Evolutionary conservation across 2,329 filamentous ascomycete genomes (phyloP), one percentile per base, ranked within the genome.

Genomic region (Talaromyces amestolkiae): DNA sequence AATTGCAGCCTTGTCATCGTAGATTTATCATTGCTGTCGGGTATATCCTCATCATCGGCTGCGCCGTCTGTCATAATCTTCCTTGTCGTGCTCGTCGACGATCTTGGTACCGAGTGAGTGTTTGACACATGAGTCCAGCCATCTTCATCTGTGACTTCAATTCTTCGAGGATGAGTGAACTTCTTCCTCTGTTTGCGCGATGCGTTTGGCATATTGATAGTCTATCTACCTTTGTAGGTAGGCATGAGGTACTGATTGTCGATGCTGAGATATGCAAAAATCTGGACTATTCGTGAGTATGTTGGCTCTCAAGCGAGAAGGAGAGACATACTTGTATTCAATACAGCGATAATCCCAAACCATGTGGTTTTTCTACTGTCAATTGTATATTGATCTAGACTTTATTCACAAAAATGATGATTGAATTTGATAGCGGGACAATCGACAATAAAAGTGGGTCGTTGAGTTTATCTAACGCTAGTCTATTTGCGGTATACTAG

Each of bases 51-150:
- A 7, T 63, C 64, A 19, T 66, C 64, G 13, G 35, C 59, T 41
- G 64, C 53, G 13, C 64, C 64, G 13, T 66, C 64, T n/a, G 64
- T 66, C 64, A 19, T 58, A 3, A 5, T 64, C 59, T 31, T 56
- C 24, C 17, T 63, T 53, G 35, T 11, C 54, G 3, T 63, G 22
- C 19, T 66, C 54, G 39, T 53, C 22, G 31, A 43, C 2, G 35
- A 56, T 56, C n/a, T 35, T 59, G 49, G 60, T 37, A 47, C 61
- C 17, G 17, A 47, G n/a, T 54, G 66, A 65, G 69, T 70, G 39
- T 71, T 78, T 22, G 76, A 75, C 66, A 81, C 73, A 68, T 81
- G 79, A 27, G 79, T 80, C 79, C 79, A 81, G 72, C 79, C 79
- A 58, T 78, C 72, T 24, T 72, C 65, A 69, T 78, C 78, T 61